These are phyloP conservation scores for bread wheat (Triticum aestivum) DNA, from an alignment of 176 grass and related monocot genomes.

Conservation along the genomic window IWGSC_CS_RefSeq_v2.1 NC_057802.1:554545078-554545577, in stretches of 20 bases:
- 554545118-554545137: not conserved
- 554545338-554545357: slow-evolving; percentile 23
- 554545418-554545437: not conserved
- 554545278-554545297: not conserved
- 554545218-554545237: not conserved
- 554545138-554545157: not conserved
- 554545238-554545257: not conserved
- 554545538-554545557: not conserved
- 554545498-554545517: slow-evolving; percentile 19
- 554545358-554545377: not conserved
- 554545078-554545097: too few species aligned
- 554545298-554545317: not conserved
- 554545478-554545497: not conserved
- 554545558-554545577: slow-evolving; percentile 20
- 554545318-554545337: not conserved
- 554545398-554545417: not conserved
- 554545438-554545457: not conserved
- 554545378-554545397: not conserved
- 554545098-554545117: too few species aligned
- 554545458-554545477: slow-evolving; percentile 9
- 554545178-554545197: not conserved
- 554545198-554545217: not conserved
- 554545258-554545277: not conserved
- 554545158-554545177: slow-evolving; percentile 2
- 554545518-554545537: not conserved